Evolutionary conservation across 2,329 filamentous ascomycete genomes (phyloP).

Genomic region (Thielaviopsis punctulata): DNA sequence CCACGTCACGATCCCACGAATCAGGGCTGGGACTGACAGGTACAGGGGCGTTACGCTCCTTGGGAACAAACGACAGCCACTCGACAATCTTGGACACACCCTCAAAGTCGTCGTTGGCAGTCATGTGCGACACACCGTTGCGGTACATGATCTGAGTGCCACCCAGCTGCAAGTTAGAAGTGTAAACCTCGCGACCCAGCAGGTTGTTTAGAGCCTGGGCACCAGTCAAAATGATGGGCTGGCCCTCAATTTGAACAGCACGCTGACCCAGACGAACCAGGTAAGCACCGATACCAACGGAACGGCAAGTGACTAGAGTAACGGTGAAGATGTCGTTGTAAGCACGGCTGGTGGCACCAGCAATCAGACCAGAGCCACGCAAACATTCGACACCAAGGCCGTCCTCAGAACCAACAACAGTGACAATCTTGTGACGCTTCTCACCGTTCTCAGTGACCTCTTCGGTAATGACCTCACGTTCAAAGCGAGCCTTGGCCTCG

Average conservation of each 20-base stretch:
- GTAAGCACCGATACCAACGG: conserved; percentile 98
- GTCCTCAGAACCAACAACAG: conserved; percentile 82
- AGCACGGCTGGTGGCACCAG: conserved; percentile 86
- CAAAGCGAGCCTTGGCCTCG: conserved; percentile 71
- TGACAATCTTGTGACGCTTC: conserved; percentile 83
- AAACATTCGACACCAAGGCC: conserved; percentile 95
- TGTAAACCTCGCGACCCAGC: conserved; percentile 94
- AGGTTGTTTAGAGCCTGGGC: conserved; percentile 96
- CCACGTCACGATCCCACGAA: conserved; percentile 81
- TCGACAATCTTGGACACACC: conserved; percentile 95
- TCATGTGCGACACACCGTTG: conserved; percentile 99
- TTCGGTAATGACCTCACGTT: conserved; percentile 62
- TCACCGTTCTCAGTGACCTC: conserved; percentile 73
- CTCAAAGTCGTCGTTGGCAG: conserved; percentile 90
- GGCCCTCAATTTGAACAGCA: conserved; percentile 96
- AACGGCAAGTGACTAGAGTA: conserved; percentile 92
- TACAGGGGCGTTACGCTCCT: conserved; percentile 82
- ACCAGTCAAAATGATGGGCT: conserved; percentile 96
- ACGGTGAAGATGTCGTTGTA: conserved; percentile 99
- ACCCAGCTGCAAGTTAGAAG: conserved; percentile 95
- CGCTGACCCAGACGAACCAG: conserved; percentile 94
- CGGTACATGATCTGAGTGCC: conserved; percentile 99
- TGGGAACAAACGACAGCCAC: conserved; percentile 94
- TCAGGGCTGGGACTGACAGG: conserved; percentile 81
- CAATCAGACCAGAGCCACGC: conserved; percentile 92